Percentiles rank a stretch among this genome's conserved stretches.
Evolutionary conservation across 495 filamentous ascomycete species (phyloP).

Genomic region (Hypoxylon subgilvum): DNA sequence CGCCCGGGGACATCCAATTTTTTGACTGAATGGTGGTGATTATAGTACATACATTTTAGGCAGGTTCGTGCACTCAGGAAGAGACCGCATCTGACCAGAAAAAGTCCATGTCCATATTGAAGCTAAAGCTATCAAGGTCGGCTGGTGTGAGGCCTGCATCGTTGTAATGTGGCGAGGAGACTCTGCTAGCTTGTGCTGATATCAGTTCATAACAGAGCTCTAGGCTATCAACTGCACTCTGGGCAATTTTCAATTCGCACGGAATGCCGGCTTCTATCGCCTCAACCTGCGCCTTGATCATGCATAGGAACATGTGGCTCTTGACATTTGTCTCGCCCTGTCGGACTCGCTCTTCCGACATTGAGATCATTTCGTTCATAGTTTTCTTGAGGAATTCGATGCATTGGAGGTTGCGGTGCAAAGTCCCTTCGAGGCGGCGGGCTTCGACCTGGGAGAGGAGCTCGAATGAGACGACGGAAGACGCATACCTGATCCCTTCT

Average conservation of each 20-base stretch:
- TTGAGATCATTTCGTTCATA: conserved; percentile 42
- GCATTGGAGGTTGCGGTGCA: conserved; percentile 26
- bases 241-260: conserved; percentile 32
- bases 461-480: conserved; percentile 47
- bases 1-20: too few species aligned
- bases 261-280: conserved; percentile 40
- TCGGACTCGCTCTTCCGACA: conserved; percentile 48
- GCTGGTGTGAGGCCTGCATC: conserved; percentile 20
- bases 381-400: conserved; percentile 44
- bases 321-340: conserved; percentile 61
- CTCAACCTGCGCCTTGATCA: conserved; percentile 51
- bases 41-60: too few species aligned
- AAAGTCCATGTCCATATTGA: conserved; percentile 32
- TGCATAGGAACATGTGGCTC: conserved; percentile 52
- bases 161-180: conserved; percentile 3
- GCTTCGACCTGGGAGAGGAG: conserved; percentile 45
- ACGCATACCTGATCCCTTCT: conserved; percentile 48
- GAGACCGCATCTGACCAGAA: conserved; percentile 27
- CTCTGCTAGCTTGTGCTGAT: conserved; percentile 10
- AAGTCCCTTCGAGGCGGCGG: conserved; percentile 40
- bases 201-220: conserved; percentile 40
- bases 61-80: conserved; percentile 8
- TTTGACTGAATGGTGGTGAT: too few species aligned
- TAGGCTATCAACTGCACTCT: conserved; percentile 40
- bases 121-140: conserved; percentile 20